phyloP scores from a whole-genome alignment of 108 stramenopile genomes.

The Fragilariopsis cylindrus region DNA sequence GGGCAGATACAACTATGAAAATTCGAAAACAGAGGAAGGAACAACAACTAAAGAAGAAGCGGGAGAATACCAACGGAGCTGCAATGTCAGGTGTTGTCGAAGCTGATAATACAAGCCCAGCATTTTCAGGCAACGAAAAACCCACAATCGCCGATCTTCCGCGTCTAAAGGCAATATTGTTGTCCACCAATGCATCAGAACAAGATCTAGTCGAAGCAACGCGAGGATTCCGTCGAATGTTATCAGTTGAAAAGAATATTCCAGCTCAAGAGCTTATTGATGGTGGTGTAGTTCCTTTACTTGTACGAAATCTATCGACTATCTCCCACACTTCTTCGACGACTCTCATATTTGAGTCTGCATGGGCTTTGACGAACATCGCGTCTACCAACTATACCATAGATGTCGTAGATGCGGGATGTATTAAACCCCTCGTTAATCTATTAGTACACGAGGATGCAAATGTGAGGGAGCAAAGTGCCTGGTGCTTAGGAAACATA shows the following conservation, averaged over 20 bases:
- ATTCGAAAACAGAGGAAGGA: constrained; percentile 82
- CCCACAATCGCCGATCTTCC: constrained; percentile 58
- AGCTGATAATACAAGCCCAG: neutral
- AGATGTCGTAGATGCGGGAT: constrained; percentile 76
- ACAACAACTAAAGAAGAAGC: constrained; percentile 62
- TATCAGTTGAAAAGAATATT: constrained; percentile 80
- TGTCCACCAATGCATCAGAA: constrained; percentile 30
- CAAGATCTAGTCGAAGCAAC: constrained; percentile 50
- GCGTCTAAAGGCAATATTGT: constrained; percentile 24
- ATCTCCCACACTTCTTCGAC: constrained; percentile 35
- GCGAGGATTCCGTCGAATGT: constrained; percentile 75
- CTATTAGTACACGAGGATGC: constrained; percentile 59
- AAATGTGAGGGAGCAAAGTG: constrained; percentile 92
- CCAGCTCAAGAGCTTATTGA: constrained; percentile 82
- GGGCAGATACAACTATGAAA: constrained; percentile 70
- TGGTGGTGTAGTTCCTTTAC: constrained; percentile 64
- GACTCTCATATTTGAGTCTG: constrained; percentile 88
- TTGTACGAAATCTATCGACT: constrained; percentile 64
- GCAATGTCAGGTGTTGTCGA: neutral
- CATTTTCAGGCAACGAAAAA: constrained; percentile 10
- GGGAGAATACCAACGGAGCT: constrained; percentile 33
- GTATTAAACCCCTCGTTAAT: constrained; percentile 64
- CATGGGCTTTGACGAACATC: constrained; percentile 96
- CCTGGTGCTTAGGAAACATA: constrained; percentile 96
- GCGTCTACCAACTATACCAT: constrained; percentile 76